A percentile compares a stretch with the other conserved stretches of the same genome.
phyloP scores from a whole-genome alignment of 148 eudicot species.

The Arbutus unedo region DNA sequence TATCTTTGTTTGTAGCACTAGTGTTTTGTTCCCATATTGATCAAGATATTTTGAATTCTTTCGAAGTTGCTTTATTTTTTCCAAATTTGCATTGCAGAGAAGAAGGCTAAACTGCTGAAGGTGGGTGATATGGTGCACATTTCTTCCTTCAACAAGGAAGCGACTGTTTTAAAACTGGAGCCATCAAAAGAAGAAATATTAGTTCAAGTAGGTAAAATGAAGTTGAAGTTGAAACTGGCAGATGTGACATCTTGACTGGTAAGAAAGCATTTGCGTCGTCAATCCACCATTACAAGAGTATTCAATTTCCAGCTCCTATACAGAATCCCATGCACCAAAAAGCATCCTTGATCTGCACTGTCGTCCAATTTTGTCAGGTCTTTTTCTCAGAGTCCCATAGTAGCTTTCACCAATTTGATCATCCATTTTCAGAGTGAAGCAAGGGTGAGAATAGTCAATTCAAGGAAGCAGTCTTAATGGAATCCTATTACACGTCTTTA shows the following conservation, averaged over 20 bases:
- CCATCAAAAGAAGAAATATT: conserved; percentile 60
- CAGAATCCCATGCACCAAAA: background rate
- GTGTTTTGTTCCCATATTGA: background rate
- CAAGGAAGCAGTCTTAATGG: too few relatives aligned
- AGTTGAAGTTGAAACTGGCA: conserved; percentile 63
- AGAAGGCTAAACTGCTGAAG: conserved; percentile 41
- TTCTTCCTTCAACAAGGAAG: conserved; percentile 64
- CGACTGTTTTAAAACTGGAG: conserved; percentile 59
- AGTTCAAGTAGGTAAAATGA: conserved; percentile 78
- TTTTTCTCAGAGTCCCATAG: background rate
- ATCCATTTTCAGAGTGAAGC: too few relatives aligned
- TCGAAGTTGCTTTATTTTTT: background rate
- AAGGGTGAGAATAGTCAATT: too few relatives aligned
- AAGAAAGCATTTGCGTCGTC: conserved; percentile 15
- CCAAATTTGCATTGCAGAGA: conserved; percentile 32
- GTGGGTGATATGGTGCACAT: conserved; percentile 73
- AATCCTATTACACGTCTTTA: too few relatives aligned
- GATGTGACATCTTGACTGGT: conserved; percentile 47
- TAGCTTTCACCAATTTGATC: background rate
- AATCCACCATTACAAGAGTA: background rate
- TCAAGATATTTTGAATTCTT: background rate
- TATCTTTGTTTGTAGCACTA: background rate
- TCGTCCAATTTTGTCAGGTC: conserved; percentile 6
- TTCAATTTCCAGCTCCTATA: background rate
- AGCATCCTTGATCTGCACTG: background rate